These are phyloP conservation scores for Solanum hybrid DNA, from an alignment of 305 asterid species.

Conservation along the genomic window DNA sequence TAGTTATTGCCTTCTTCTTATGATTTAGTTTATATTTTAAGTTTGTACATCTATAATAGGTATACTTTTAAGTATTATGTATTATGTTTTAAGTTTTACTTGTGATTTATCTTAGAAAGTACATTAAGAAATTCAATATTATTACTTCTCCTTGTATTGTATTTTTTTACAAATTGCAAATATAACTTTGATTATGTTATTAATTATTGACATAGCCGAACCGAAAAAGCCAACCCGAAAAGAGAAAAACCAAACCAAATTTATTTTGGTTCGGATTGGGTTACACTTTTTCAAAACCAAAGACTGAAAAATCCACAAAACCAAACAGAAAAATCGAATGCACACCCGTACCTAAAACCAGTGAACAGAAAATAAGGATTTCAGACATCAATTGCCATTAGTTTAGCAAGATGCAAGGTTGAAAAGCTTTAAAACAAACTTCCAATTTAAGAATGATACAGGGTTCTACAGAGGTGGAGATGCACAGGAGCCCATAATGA, in stretches of 20 bases:
- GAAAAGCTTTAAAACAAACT: not conserved
- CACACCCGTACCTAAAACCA: not conserved
- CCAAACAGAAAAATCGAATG: not conserved
- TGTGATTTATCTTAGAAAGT: not conserved
- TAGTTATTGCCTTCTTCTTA: not conserved
- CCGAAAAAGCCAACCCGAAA: not conserved
- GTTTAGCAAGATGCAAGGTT: not conserved
- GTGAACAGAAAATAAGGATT: not conserved
- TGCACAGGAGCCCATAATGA: not conserved
- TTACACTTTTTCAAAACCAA: not conserved
- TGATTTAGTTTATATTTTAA: not conserved
- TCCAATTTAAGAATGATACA: not conserved
- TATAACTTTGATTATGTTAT: not conserved
- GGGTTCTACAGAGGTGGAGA: not conserved
- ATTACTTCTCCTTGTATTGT: not conserved
- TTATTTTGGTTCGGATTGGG: not conserved
- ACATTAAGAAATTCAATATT: not conserved
- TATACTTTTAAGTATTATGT: not conserved
- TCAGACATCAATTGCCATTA: not conserved
- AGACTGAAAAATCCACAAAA: not conserved
- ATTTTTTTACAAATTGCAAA: not conserved
- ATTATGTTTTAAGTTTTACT: not conserved
- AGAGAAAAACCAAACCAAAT: not conserved
- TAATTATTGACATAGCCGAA: not conserved
- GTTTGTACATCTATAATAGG: not conserved